Percentiles rank a stretch among this genome's conserved stretches.
Evolutionary conservation across 2,329 filamentous ascomycete species (phyloP).

Genomic region (Colletotrichum coccodes): DNA sequence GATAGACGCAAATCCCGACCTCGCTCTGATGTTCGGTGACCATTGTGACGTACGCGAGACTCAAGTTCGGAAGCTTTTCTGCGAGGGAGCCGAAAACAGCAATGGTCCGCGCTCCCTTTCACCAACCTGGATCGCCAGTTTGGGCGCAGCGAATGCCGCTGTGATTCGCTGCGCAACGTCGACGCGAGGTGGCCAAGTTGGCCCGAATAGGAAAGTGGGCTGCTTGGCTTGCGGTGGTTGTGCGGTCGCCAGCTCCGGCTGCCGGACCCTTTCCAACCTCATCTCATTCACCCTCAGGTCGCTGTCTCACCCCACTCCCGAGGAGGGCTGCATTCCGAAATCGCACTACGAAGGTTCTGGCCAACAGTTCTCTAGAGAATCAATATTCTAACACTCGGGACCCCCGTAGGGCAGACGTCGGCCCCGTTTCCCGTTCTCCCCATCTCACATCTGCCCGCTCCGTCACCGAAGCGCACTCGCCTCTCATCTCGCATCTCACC

Average conservation of each 20-base stretch:
- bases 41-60: background rate
- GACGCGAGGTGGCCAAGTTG: constrained; percentile 23
- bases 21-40: background rate
- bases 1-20: background rate
- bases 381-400: too few relatives aligned
- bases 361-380: background rate
- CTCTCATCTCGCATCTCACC: too few relatives aligned
- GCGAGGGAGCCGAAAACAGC: background rate
- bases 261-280: constrained; percentile 10
- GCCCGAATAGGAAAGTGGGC: constrained; percentile 26
- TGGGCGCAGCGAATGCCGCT: background rate
- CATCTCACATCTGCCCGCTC: background rate
- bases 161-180: constrained; percentile 7
- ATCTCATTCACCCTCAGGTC: constrained; percentile 6
- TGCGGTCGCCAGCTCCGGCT: constrained; percentile 9
- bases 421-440: background rate
- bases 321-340: background rate
- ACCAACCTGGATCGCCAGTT: background rate
- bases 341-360: background rate
- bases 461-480: background rate
- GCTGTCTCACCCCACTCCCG: background rate
- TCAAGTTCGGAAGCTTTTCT: background rate
- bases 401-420: background rate
- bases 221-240: background rate
- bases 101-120: background rate